These are phyloP conservation scores for Aspergillus cavernicola DNA, from an alignment of 495 filamentous ascomycete genomes.

Conservation along the genomic window DNA sequence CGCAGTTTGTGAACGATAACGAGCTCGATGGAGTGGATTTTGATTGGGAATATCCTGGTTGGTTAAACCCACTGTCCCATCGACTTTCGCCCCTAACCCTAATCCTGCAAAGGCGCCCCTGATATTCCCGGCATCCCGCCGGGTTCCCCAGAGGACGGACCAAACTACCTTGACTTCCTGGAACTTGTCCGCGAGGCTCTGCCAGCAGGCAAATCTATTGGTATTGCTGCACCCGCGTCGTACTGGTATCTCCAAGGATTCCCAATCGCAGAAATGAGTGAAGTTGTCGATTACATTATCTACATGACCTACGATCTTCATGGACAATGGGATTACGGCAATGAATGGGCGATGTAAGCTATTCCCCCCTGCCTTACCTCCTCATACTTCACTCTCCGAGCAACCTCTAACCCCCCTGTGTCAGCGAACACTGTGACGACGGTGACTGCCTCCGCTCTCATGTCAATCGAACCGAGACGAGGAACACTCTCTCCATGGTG, in stretches of 20 bases:
- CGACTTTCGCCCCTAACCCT: not conserved
- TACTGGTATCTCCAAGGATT: constrained; percentile 33
- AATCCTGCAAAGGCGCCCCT: constrained; percentile 5
- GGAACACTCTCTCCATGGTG: not conserved
- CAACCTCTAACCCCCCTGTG: too few species aligned
- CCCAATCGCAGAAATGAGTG: constrained; percentile 22
- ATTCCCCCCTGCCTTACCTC: not conserved
- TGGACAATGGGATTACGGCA: not conserved
- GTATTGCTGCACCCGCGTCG: constrained; percentile 22
- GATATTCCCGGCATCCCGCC: constrained; percentile 40
- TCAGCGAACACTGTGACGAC: not conserved
- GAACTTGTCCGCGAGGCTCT: not conserved
- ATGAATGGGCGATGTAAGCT: not conserved
- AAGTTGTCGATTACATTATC: constrained; percentile 27
- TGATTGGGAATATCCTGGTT: constrained; percentile 6
- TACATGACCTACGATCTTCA: not conserved
- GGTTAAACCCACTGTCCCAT: not conserved
- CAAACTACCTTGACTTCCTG: constrained; percentile 28
- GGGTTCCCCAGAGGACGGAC: constrained; percentile 12
- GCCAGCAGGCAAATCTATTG: constrained; percentile 1
- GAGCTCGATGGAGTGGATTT: constrained; percentile 1
- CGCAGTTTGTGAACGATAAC: not conserved
- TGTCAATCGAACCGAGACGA: not conserved
- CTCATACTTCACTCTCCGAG: too few species aligned
- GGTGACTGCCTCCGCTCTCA: not conserved